Base-by-base conservation (phyloP, 306 rosid species). In the Gillenia trifoliata region DNA sequence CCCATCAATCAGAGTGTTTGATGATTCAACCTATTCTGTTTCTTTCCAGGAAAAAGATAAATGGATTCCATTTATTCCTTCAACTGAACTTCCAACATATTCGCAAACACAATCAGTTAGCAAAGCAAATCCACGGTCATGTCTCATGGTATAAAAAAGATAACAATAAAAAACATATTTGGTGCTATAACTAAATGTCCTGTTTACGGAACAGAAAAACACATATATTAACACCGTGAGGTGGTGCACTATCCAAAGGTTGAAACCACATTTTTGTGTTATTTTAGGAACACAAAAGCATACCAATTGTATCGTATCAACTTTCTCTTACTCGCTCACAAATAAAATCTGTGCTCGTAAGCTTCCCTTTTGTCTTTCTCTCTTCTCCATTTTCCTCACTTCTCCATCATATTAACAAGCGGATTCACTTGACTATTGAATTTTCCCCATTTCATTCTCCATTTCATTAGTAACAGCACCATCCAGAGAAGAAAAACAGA, bases 401-500 rank as follows among this genome's bases (percentile, higher is more conserved):
- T 54, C 25, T 52, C 26, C 59, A 54, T n/a, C 26, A 20, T 54
- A 54, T n/a, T 6, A 54, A n/a, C 59, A 20, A 54, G 59, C 12
- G 59, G 59, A n/a, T n/a, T 54, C 23, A 54, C 6, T 19, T 54
- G 25, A n/a, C 12, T 5, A 50, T 20, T 50, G 23, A n/a, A 54
- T 8, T 26, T 8, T n/a, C 59, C 59, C 12, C 59, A 54, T n/a
- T 54, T 54, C 25, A 50, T 67, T n/a, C n/a, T n/a, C n/a, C n/a
- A n/a, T n/a, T n/a, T n/a, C n/a, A n/a, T n/a, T 73, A 13, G 66
- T 25, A 80, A 84, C 61, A 73, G 81, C 78, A 54, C 64, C 82
- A 71, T 29, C 85, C 3, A 26, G 75, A 15, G 84, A 79, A 54
- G 81, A 28, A 15, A 77, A 75, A 54, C 75, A 55, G 19, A 66